Conservation (phyloP, 2,329 filamentous ascomycete genomes). For the Hypoxylon sp. region DNA sequence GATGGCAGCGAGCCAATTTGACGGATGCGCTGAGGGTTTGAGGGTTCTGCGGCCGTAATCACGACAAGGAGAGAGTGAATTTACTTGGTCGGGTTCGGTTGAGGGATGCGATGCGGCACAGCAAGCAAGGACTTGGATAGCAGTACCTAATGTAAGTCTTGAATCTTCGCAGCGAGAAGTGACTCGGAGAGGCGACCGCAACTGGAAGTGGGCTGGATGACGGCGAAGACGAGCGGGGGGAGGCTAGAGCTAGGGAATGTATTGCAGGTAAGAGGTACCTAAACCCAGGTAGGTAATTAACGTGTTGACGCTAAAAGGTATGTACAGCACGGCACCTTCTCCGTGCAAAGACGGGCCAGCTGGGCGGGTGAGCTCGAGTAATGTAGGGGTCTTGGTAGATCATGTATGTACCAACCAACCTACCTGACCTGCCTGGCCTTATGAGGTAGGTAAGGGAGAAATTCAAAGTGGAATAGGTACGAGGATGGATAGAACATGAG, state of each 20-base stretch:
- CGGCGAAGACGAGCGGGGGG: slow-evolving; percentile 36
- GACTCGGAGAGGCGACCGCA: slow-evolving; percentile 22
- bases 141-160: slow-evolving; percentile 25
- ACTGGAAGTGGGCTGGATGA: slow-evolving; percentile 39
- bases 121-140: slow-evolving; percentile 23
- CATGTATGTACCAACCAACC: slow-evolving; percentile 23
- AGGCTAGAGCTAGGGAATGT: slow-evolving; percentile 27
- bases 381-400: slow-evolving; percentile 35
- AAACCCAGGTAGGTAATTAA: slow-evolving; percentile 23
- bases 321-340: slow-evolving; percentile 24
- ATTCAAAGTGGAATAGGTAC: slow-evolving; percentile 6
- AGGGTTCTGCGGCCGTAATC: slow-evolving; percentile 22
- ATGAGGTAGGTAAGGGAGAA: slow-evolving; percentile 12
- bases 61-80: slow-evolving; percentile 10
- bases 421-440: slow-evolving; percentile 13
- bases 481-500: neutral
- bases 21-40: slow-evolving; percentile 32
- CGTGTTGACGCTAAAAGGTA: slow-evolving; percentile 24
- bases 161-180: slow-evolving; percentile 31
- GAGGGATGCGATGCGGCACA: slow-evolving; percentile 31
- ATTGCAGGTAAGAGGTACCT: slow-evolving; percentile 18
- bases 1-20: slow-evolving; percentile 15
- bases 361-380: slow-evolving; percentile 22
- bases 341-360: slow-evolving; percentile 14
- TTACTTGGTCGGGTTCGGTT: slow-evolving; percentile 27